phyloP scores from a whole-genome alignment of 1,284 basidiomycete species.

The Malassezia restricta region DNA sequence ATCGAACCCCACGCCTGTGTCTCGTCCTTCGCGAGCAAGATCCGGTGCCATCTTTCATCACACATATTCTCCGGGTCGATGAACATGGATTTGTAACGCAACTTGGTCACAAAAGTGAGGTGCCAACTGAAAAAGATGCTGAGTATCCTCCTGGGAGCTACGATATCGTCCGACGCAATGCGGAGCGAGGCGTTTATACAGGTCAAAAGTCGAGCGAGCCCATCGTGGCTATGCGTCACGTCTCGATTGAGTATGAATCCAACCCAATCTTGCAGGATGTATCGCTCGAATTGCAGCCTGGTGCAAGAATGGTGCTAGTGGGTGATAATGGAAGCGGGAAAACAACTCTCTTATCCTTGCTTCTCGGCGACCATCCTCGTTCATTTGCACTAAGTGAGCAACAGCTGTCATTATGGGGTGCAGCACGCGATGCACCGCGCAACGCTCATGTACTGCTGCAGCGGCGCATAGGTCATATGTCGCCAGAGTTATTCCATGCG shows the following conservation, averaged over 20 bases:
- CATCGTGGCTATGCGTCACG: conserved; percentile 56
- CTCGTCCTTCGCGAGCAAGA: conserved; percentile 71
- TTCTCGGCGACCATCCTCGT: conserved; percentile 88
- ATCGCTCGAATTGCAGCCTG: conserved; percentile 21
- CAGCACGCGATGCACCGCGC: conserved; percentile 24
- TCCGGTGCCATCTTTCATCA: conserved; percentile 67
- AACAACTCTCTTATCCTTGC: conserved; percentile 78
- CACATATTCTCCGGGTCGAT: conserved; percentile 58
- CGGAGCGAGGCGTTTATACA: conserved; percentile 8
- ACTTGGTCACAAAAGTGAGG: conserved; percentile 41
- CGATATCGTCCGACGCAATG: conserved; percentile 8
- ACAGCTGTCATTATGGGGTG: conserved; percentile 25
- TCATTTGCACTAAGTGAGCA: conserved; percentile 57
- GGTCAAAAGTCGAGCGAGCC: conserved; percentile 39
- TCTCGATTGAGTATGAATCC: conserved; percentile 62
- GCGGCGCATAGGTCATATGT: conserved; percentile 56
- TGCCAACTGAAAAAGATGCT: background rate
- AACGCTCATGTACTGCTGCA: conserved; percentile 32
- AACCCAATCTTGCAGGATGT: conserved; percentile 51
- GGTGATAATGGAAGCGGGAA: conserved; percentile 63
- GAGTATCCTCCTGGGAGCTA: conserved; percentile 14
- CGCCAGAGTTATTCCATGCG: conserved; percentile 78
- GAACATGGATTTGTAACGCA: conserved; percentile 49
- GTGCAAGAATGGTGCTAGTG: conserved; percentile 21
- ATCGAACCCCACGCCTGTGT: conserved; percentile 53